Evolutionary conservation across 768 basidiomycete genomes (phyloP), one percentile per base, ranked within the genome.

Genomic region (Filobasidium floriforme): DNA sequence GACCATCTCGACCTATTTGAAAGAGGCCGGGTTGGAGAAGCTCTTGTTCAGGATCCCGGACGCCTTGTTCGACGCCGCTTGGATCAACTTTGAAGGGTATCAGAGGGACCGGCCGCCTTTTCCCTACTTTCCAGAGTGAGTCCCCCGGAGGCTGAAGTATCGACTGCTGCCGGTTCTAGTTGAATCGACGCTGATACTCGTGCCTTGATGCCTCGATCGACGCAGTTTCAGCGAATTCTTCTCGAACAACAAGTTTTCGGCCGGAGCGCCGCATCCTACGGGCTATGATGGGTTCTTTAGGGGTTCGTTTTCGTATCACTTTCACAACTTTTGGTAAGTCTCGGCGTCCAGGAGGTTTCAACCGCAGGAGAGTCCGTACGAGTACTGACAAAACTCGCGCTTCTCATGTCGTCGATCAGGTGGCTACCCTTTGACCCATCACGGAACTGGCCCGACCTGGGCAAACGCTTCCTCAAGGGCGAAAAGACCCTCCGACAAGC

Each of bases 401-500:
- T 62, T 41, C 41, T 22, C 14, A n/a, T n/a, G n/a, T n/a, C n/a
- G n/a, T n/a, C n/a, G n/a, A n/a, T n/a, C 70, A 93, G 92, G 92
- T 96, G 94, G 94, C 87, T 88, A 69, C 89, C 93, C 5, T 96
- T 97, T 72, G 94, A 99, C 78, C 84, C 89, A 0, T 79, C 85
- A 9, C 87, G 93, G n/a, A 93, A 98, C 76, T 97, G 87, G 86
- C 94, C 94, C 1, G 94, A 97, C 75, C 84, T 98, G 29, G 94
- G 94, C 1, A 80, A 84, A 12, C 84, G 83, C 19, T 97, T 97
- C 77, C 81, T 81, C 24, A 84, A 84, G 14, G 88, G 88, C 41
- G 93, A 97, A 80, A 83, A 82, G 60, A 80, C 82, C 49, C 86
- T 87, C 10, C 87, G 88, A 7, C 79, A 75, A 15, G 75, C 74